A percentile compares a stretch with the other conserved stretches of the same genome.
Evolutionary conservation across 306 rosid species (phyloP).

Genomic region (Rosa multiflora): DNA sequence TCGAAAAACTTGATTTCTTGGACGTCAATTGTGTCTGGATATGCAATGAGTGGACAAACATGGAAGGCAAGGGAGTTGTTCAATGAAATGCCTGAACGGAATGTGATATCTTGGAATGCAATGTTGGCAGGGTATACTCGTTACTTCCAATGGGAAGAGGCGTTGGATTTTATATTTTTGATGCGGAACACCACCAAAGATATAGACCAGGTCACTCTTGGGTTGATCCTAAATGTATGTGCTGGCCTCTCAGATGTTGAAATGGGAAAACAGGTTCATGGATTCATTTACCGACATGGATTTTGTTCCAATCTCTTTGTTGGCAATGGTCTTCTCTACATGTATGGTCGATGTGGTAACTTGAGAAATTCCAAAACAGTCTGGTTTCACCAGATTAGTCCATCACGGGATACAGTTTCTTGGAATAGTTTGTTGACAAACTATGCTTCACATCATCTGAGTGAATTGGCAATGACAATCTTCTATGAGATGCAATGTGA

Average conservation of each 20-base stretch:
- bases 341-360: conserved; percentile 82
- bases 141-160: conserved; percentile 48
- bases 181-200: conserved; percentile 38
- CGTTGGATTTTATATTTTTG: conserved; percentile 46
- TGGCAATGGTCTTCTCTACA: conserved; percentile 73
- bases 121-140: conserved; percentile 64
- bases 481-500: conserved; percentile 72
- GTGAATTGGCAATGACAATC: conserved; percentile 57
- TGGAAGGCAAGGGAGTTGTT: conserved; percentile 55
- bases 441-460: conserved; percentile 45
- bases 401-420: conserved; percentile 59
- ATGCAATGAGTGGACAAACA: conserved; percentile 55
- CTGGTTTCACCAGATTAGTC: conserved; percentile 62
- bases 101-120: conserved; percentile 79
- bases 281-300: conserved; percentile 53
- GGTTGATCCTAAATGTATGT: conserved; percentile 54
- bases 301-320: conserved; percentile 45
- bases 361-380: conserved; percentile 45
- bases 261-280: conserved; percentile 68
- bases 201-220: conserved; percentile 53
- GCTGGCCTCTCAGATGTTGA: conserved; percentile 51
- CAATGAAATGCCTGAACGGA: conserved; percentile 64
- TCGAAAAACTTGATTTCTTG: conserved; percentile 57
- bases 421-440: conserved; percentile 66
- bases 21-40: conserved; percentile 70